Percentiles rank a stretch among this genome's conserved stretches.
phyloP scores from a whole-genome alignment of 2,329 filamentous ascomycete genomes.

The Cercospora brassicicola region DNA sequence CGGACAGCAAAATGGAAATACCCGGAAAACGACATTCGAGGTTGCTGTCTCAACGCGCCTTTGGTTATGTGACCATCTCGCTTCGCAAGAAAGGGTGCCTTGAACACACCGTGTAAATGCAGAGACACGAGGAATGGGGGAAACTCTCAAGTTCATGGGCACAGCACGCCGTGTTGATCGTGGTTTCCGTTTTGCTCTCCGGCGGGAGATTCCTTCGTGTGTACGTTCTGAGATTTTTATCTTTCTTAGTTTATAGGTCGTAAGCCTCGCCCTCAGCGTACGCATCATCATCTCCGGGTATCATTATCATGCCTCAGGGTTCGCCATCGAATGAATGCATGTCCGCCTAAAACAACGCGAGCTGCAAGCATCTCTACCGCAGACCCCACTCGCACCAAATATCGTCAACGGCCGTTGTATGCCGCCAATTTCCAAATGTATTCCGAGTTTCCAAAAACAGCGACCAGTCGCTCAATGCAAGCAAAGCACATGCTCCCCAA shows the following conservation, averaged over 20 bases:
- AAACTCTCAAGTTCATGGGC: too few relatives aligned
- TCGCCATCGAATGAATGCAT: neutral
- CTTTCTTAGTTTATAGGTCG: neutral
- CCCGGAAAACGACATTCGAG: too few relatives aligned
- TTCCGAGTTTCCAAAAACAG: neutral
- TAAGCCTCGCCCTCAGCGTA: neutral
- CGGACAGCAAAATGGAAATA: too few relatives aligned
- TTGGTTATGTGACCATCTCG: too few relatives aligned
- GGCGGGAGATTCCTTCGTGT: too few relatives aligned
- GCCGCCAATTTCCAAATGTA: neutral
- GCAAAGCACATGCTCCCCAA: neutral
- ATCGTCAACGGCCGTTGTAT: neutral
- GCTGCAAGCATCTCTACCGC: neutral
- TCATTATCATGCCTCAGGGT: neutral
- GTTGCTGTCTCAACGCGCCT: too few relatives aligned
- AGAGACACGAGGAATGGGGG: too few relatives aligned
- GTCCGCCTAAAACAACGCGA: neutral
- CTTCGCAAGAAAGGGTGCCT: too few relatives aligned
- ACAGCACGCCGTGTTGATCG: too few relatives aligned
- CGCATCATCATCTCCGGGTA: neutral
- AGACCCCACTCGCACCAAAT: neutral
- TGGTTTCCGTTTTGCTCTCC: too few relatives aligned
- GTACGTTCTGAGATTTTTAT: neutral
- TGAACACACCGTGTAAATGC: too few relatives aligned
- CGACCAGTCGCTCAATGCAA: neutral